phyloP scores from a whole-genome alignment of 257 asterid species.

The Marsdenia floribunda region DNA sequence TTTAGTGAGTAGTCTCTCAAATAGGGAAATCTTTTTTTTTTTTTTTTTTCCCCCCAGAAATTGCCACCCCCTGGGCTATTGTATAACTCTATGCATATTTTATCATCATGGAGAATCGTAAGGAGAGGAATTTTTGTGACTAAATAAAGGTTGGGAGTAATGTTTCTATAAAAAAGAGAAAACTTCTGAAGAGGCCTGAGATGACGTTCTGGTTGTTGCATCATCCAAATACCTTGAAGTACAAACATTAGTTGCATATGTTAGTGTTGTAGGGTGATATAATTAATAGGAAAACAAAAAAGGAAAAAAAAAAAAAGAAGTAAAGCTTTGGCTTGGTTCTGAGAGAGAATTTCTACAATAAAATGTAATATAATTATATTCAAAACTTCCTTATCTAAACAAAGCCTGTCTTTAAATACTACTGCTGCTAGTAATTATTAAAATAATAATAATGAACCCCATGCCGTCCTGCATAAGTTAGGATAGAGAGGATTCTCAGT shows the following conservation, averaged over 20 bases:
- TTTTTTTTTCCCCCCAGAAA: too few species aligned
- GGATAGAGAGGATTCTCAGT: neutral
- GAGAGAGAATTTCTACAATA: too few species aligned
- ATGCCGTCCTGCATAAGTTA: neutral
- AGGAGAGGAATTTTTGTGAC: neutral
- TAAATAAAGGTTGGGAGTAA: neutral
- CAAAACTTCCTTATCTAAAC: too few species aligned
- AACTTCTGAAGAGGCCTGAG: neutral
- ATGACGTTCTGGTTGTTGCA: neutral
- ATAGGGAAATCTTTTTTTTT: neutral
- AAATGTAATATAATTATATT: too few species aligned
- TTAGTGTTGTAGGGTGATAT: too few species aligned
- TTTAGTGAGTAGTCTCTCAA: neutral
- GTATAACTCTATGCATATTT: neutral
- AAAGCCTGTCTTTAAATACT: too few species aligned
- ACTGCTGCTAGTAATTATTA: too few species aligned
- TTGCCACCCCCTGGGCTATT: neutral
- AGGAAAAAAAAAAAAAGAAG: too few species aligned
- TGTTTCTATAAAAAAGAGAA: neutral
- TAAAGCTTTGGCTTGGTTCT: too few species aligned
- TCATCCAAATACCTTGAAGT: neutral
- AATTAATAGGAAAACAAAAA: too few species aligned
- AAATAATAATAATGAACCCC: too few species aligned
- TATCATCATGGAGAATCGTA: neutral
- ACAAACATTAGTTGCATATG: neutral